Evolutionary conservation across 2,329 filamentous ascomycete species (phyloP).

Genomic region (Fusarium robinianum): DNA sequence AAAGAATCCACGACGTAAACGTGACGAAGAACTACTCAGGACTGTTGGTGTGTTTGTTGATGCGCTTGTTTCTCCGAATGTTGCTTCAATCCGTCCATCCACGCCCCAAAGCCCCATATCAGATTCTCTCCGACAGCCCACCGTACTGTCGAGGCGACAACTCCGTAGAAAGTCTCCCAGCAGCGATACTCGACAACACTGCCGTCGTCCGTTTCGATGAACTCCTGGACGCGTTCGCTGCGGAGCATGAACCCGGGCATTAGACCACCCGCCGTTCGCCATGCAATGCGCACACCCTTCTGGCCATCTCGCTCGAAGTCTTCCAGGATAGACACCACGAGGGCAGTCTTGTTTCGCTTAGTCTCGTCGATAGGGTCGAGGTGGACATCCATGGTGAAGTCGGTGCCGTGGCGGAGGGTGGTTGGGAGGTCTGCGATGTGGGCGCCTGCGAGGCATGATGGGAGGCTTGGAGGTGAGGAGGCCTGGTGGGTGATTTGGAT

Average conservation of each 20-base stretch:
- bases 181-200: conserved; percentile 46
- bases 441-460: conserved; percentile 4
- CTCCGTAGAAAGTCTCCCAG: conserved; percentile 53
- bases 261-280: conserved; percentile 43
- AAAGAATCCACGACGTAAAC: no score
- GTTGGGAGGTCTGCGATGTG: conserved; percentile 25
- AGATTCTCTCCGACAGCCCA: conserved; percentile 40
- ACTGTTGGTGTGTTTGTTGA: background rate
- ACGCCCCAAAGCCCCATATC: conserved; percentile 43
- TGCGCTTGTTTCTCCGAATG: background rate
- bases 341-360: conserved; percentile 25
- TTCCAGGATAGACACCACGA: conserved; percentile 41
- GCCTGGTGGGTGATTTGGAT: conserved; percentile 33
- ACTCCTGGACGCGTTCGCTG: conserved; percentile 50
- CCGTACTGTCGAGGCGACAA: conserved; percentile 43
- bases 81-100: conserved; percentile 34
- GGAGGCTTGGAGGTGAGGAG: conserved; percentile 8
- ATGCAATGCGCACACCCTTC: conserved; percentile 46
- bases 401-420: conserved; percentile 37
- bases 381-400: conserved; percentile 42
- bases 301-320: conserved; percentile 37
- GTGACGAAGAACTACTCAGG: no score
- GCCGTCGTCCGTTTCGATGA: conserved; percentile 38
- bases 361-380: conserved; percentile 35
- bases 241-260: conserved; percentile 41